Conservation (phyloP, 345 rosid species). For the Viola odorata region DNA sequence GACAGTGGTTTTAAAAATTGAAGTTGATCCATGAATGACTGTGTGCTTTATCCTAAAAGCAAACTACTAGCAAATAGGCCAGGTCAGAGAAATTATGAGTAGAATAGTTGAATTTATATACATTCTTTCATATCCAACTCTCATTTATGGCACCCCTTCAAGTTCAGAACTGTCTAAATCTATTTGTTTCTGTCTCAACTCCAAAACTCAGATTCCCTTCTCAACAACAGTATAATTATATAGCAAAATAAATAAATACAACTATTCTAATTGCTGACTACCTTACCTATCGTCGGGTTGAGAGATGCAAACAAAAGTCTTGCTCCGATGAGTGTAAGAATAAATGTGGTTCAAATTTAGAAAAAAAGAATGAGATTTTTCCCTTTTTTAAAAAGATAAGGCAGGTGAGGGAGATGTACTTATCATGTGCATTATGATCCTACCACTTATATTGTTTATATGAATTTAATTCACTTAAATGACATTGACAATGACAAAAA, state of each 20-base stretch:
- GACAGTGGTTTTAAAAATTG: slow-evolving; percentile 12
- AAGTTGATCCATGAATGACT: neutral
- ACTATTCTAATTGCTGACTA: no score
- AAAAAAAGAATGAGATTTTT: no score
- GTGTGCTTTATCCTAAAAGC: slow-evolving; percentile 10
- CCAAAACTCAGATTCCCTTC: neutral
- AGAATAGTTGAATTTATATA: neutral
- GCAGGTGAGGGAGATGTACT: no score
- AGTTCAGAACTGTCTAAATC: neutral
- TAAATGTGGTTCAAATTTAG: no score
- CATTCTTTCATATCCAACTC: neutral
- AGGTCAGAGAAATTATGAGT: neutral
- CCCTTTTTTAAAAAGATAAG: no score
- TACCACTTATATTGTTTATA: neutral
- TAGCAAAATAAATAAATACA: no score
- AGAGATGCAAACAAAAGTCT: no score
- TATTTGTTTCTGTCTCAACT: neutral
- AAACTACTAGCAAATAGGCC: neutral
- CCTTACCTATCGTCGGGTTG: no score
- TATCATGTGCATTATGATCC: neutral
- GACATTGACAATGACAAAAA: neutral
- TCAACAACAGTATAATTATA: neutral
- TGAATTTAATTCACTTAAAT: neutral
- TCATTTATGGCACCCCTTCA: neutral
- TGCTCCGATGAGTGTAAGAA: no score